Evolutionary conservation across 2,329 filamentous ascomycete species (phyloP).

Genomic region (Emmonsiellopsis sp.): DNA sequence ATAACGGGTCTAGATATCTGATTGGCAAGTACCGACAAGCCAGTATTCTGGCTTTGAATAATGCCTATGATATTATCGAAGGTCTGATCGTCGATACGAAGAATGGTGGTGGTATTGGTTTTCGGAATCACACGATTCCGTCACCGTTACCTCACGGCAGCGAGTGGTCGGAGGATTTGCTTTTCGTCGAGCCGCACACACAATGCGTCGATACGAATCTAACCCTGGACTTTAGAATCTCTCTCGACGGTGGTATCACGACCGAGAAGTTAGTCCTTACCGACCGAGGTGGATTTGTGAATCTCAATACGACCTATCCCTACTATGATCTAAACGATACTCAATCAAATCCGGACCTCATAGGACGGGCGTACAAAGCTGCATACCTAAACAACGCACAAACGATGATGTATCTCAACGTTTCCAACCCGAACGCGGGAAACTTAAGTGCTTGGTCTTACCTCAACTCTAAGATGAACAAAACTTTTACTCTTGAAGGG

Average conservation of each 20-base stretch:
- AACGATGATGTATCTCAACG: slow-evolving; percentile 32
- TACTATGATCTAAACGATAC: slow-evolving; percentile 19
- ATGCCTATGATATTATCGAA: slow-evolving; percentile 28
- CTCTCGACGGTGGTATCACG: slow-evolving; percentile 5
- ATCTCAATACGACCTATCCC: slow-evolving; percentile 28
- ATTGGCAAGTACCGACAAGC: slow-evolving; percentile 22
- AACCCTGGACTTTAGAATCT: slow-evolving; percentile 33
- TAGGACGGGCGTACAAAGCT: slow-evolving; percentile 33
- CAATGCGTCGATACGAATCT: slow-evolving; percentile 33
- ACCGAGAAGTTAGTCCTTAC: slow-evolving; percentile 23
- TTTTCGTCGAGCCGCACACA: slow-evolving; percentile 39
- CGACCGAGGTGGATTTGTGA: slow-evolving; percentile 36
- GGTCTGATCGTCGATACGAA: slow-evolving; percentile 36
- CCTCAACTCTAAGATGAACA: slow-evolving; percentile 28
- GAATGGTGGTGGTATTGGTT: slow-evolving; percentile 35
- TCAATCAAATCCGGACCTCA: slow-evolving; percentile 29
- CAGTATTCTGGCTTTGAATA: slow-evolving; percentile 23
- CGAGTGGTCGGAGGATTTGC: slow-evolving; percentile 39
- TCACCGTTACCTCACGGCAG: slow-evolving; percentile 23
- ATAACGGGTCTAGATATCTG: slow-evolving; percentile 24
- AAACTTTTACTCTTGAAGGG: slow-evolving; percentile 20
- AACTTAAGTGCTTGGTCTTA: slow-evolving; percentile 23
- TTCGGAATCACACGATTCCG: slow-evolving; percentile 38
- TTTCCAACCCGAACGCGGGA: slow-evolving; percentile 21
- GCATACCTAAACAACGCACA: slow-evolving; percentile 35